phyloP scores from a whole-genome alignment of 345 rosid species.

The Durio zibethinus region DNA sequence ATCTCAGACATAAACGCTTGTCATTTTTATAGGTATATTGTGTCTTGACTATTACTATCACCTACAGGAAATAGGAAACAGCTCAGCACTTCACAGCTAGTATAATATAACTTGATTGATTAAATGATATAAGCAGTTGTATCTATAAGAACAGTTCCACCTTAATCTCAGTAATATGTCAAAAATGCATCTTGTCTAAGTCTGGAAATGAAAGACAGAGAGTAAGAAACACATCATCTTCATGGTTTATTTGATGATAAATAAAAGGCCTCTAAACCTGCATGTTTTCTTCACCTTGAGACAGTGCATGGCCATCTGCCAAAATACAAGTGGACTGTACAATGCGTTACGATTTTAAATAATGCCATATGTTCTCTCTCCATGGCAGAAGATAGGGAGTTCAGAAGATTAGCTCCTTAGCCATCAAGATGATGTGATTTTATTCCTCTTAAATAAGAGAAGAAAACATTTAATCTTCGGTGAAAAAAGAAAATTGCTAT shows the following conservation, averaged over 20 bases:
- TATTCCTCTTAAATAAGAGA: conserved; percentile 4
- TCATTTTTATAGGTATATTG: too few relatives aligned
- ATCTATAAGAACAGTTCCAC: too few relatives aligned
- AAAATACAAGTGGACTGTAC: neutral
- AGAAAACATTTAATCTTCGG: conserved; percentile 12
- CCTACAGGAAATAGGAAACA: too few relatives aligned
- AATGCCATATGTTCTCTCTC: neutral
- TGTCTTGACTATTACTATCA: too few relatives aligned
- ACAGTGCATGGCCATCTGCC: neutral
- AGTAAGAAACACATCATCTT: neutral
- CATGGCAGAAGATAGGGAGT: neutral
- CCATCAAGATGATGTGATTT: neutral
- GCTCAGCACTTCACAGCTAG: too few relatives aligned
- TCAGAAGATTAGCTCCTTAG: neutral
- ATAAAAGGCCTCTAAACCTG: neutral
- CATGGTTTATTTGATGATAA: neutral
- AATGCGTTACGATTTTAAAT: neutral
- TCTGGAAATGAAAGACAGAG: neutral
- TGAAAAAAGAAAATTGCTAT: conserved; percentile 10
- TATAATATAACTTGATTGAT: too few relatives aligned
- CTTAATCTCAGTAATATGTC: too few relatives aligned
- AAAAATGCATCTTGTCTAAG: too few relatives aligned
- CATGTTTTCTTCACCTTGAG: neutral
- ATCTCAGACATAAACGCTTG: too few relatives aligned
- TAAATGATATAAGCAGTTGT: too few relatives aligned